Evolutionary conservation across 1,284 basidiomycete species (phyloP).

Genomic region (Fomes fomentarius): DNA sequence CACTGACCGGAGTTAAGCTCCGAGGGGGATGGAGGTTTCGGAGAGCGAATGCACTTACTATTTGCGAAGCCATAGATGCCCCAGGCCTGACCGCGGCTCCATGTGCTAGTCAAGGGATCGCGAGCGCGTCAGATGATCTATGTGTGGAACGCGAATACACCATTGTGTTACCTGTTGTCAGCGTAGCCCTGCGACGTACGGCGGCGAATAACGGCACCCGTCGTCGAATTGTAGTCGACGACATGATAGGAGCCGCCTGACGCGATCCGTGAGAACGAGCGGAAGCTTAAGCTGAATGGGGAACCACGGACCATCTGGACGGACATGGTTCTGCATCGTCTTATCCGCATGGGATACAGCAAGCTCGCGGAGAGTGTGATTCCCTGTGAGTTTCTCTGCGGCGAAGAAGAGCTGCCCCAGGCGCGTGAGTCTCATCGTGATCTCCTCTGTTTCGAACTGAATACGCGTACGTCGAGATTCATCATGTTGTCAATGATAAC

Average conservation of each 20-base stretch:
- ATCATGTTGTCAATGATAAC: conserved; percentile 82
- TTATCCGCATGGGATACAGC: conserved; percentile 67
- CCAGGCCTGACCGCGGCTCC: conserved; percentile 75
- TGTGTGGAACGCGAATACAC: not conserved
- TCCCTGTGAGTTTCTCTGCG: conserved; percentile 57
- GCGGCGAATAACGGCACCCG: conserved; percentile 57
- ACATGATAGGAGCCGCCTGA: conserved; percentile 68
- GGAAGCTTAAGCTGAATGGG: not conserved
- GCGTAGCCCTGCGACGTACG: conserved; percentile 66
- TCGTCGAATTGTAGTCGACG: conserved; percentile 66
- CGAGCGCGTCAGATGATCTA: not conserved
- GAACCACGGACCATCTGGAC: conserved; percentile 52
- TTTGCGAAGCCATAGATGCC: conserved; percentile 71
- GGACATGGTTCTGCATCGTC: conserved; percentile 67
- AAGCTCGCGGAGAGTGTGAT: conserved; percentile 59
- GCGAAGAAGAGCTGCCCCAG: conserved; percentile 50
- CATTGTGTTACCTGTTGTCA: conserved; percentile 45
- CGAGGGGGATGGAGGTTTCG: too few relatives aligned
- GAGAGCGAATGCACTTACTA: conserved; percentile 50
- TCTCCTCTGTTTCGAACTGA: not conserved
- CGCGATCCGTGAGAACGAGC: not conserved
- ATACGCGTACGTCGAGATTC: conserved; percentile 57
- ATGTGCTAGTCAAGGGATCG: conserved; percentile 49
- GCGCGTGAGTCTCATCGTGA: not conserved
- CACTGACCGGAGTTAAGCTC: too few relatives aligned